Evolutionary conservation across 1,284 basidiomycete species (phyloP), one percentile per base, ranked within the genome.

Genomic region (Sutorius eximius): DNA sequence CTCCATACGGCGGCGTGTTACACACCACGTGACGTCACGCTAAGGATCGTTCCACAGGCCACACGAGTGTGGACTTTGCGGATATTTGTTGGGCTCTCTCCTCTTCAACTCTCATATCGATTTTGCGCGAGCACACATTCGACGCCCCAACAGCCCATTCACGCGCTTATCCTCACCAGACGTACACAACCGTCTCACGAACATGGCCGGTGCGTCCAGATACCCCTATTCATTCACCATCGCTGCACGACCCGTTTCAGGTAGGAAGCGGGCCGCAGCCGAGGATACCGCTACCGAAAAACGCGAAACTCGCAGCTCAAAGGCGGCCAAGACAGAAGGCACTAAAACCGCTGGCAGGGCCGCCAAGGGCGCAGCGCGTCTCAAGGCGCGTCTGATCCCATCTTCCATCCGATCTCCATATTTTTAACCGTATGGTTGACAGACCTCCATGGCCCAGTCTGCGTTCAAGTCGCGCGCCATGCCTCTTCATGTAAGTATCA

Each of bases 401-500:
- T 18, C 27, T n/a, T 33, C 30, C 9, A 24, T 47, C n/a, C 27
- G 10, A 22, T 32, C 10, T 22, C 32, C 6, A 38, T 33, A 16
- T 18, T 24, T 15, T 41, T 42, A 20, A 53, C 41, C 3, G 29
- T 45, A 11, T 49, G 45, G 18, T 27, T 15, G 29, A 45, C 30
- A 83, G 79, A 70, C 76, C 10, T 73, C 74, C 33, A 66, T 86
- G 48, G 71, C 82, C 16, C 72, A 77, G 4, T 73, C 78, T 2
- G 69, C 73, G 15, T 91, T 91, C 76, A 85, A 81, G 61, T 70
- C 78, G 30, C 81, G 79, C 53, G 89, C 89, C 7, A 70, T 82
- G 20, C 86, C 88, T 2, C 69, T 91, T 6, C 82, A 90, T 61
- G 74, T 87, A 51, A 82, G 80, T 61, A 62, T 91, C 49, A 88